Evolutionary conservation across 768 basidiomycete genomes (phyloP).

Genomic region (Leccinellum rugosiceps): DNA sequence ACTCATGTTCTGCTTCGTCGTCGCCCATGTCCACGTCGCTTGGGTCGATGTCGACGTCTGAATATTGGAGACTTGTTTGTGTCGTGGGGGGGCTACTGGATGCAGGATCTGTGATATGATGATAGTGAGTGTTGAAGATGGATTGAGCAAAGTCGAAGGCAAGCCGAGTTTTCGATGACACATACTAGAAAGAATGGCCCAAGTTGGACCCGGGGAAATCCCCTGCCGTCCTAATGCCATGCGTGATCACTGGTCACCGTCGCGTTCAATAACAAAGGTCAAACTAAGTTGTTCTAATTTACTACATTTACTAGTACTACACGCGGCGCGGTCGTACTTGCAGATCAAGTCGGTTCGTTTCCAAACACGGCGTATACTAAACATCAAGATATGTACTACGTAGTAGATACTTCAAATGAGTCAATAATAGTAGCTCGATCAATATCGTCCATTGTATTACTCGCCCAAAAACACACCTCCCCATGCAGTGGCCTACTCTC

Average conservation of each 20-base stretch:
- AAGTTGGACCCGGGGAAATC: conserved; percentile 27
- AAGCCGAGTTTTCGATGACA: conserved; percentile 4
- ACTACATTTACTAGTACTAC: not conserved
- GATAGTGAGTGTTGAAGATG: not conserved
- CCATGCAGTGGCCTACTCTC: conserved; percentile 52
- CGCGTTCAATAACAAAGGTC: not conserved
- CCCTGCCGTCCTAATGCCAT: not conserved
- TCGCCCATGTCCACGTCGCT: conserved; percentile 19
- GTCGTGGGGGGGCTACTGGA: conserved; percentile 20
- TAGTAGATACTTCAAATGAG: not conserved
- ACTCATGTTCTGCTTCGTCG: conserved; percentile 17
- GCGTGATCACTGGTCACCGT: no score
- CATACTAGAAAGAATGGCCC: conserved; percentile 26
- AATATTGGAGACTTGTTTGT: conserved; percentile 4
- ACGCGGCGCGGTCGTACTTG: not conserved
- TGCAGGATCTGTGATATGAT: conserved; percentile 15
- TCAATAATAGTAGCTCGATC: not conserved
- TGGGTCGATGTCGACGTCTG: conserved; percentile 12
- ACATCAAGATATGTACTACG: not conserved
- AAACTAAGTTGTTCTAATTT: not conserved
- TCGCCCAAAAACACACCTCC: not conserved
- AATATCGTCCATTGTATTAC: conserved; percentile 12
- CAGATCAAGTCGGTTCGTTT: not conserved
- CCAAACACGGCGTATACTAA: not conserved
- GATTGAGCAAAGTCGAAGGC: not conserved